These are phyloP conservation scores for Septoria petroselini DNA, from an alignment of 2,329 filamentous ascomycete genomes.

Conservation along the genomic window DNA sequence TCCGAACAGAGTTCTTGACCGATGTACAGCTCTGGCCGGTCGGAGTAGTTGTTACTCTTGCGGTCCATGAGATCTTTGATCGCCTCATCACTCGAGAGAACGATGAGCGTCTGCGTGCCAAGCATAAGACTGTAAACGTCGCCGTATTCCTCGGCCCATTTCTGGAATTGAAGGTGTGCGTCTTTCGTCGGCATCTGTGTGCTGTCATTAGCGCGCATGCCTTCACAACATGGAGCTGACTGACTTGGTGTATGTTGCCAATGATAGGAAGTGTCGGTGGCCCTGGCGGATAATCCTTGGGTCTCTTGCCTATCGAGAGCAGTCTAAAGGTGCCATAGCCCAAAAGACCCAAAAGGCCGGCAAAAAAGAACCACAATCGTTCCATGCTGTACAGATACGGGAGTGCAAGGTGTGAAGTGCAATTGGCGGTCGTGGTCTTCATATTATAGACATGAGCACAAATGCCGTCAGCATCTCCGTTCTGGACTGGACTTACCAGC, in stretches of 20 bases:
- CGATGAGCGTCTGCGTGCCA: conserved; percentile 48
- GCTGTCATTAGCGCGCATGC: not conserved
- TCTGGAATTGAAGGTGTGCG: conserved; percentile 48
- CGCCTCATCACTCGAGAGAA: conserved; percentile 46
- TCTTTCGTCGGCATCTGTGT: conserved; percentile 45
- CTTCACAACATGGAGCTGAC: not conserved
- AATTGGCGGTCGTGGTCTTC: not conserved
- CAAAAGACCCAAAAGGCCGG: not conserved
- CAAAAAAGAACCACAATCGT: not conserved
- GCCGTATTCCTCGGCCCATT: conserved; percentile 54
- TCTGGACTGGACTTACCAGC: not conserved
- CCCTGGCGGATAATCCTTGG: conserved; percentile 28
- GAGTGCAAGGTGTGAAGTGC: not conserved
- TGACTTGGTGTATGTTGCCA: conserved; percentile 31
- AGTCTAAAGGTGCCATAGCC: conserved; percentile 19
- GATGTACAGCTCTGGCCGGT: conserved; percentile 27
- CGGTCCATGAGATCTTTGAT: conserved; percentile 46
- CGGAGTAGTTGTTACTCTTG: conserved; percentile 27
- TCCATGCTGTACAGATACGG: conserved; percentile 4
- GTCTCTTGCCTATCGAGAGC: conserved; percentile 24
- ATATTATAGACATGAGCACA: not conserved
- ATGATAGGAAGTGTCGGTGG: conserved; percentile 32
- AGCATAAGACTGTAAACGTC: conserved; percentile 53
- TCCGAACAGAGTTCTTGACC: conserved; percentile 21
- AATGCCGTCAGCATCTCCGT: not conserved